Evolutionary conservation across 257 asterid genomes (phyloP).

Genomic region (Fraxinus americana): DNA sequence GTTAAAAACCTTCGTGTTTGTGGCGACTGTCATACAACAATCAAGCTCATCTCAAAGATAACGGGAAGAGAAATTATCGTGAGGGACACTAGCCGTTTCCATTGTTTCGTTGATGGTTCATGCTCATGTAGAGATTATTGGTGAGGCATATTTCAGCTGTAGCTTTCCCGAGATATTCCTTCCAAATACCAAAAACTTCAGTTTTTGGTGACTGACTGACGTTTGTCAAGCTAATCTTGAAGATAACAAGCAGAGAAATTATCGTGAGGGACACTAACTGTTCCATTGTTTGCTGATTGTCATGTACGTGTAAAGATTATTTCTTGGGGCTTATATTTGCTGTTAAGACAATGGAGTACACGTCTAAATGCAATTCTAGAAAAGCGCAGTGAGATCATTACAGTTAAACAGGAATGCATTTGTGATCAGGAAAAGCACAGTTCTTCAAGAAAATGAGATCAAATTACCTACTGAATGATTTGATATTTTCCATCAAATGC

Average conservation of each 20-base stretch:
- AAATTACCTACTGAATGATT: background rate
- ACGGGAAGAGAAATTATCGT: conserved; percentile 38
- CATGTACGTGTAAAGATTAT: conserved; percentile 20
- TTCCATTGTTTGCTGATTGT: conserved; percentile 41
- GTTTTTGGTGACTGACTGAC: conserved; percentile 36
- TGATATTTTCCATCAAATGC: background rate
- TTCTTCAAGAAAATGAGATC: background rate
- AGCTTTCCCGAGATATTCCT: background rate
- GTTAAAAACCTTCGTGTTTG: conserved; percentile 49
- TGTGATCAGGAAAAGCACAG: background rate
- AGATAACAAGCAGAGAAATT: conserved; percentile 38
- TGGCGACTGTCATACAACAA: conserved; percentile 45
- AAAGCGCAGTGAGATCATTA: background rate
- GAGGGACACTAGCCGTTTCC: conserved; percentile 49
- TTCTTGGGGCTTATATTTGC: background rate
- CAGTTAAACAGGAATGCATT: background rate
- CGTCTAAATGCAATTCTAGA: background rate
- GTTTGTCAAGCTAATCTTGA: conserved; percentile 34
- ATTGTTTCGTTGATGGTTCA: conserved; percentile 39
- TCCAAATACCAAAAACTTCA: conserved; percentile 11
- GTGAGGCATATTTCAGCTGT: conserved; percentile 13
- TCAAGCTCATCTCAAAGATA: conserved; percentile 43
- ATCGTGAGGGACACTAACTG: conserved; percentile 40
- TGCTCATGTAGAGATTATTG: conserved; percentile 49
- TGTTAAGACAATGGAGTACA: background rate